phyloP scores from a whole-genome alignment of 2,329 filamentous ascomycete species.

The Cordyceps tenuipes region DNA sequence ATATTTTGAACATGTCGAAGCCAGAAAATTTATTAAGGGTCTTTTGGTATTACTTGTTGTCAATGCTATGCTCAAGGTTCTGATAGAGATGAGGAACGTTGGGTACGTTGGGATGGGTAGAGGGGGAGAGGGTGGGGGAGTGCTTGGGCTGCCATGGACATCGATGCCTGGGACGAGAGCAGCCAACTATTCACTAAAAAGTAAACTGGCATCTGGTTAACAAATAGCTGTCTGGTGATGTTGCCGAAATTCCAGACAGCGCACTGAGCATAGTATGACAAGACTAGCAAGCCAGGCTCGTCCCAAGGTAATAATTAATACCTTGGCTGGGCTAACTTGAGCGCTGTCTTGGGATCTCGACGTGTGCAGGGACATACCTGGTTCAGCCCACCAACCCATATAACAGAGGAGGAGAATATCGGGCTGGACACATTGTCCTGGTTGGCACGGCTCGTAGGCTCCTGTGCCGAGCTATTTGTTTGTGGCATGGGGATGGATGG shows the following conservation, averaged over 20 bases:
- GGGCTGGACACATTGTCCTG: background rate
- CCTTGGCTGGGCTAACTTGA: background rate
- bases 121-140: background rate
- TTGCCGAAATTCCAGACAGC: background rate
- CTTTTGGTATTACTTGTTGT: background rate
- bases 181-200: background rate
- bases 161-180: background rate
- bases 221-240: background rate
- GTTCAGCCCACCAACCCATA: background rate
- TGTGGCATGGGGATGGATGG: background rate
- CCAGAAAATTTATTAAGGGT: background rate
- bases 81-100: background rate
- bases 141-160: background rate
- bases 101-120: background rate
- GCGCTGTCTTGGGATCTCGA: too few species aligned
- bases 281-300: background rate
- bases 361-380: too few species aligned
- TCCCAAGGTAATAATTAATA: background rate
- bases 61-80: background rate
- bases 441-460: background rate
- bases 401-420: background rate
- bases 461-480: background rate
- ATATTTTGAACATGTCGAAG: background rate
- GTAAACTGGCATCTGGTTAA: too few species aligned
- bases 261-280: background rate